These are phyloP conservation scores for Chaetomium olivaceum DNA, from an alignment of 2,329 filamentous ascomycete species.

Conservation along the genomic window DNA sequence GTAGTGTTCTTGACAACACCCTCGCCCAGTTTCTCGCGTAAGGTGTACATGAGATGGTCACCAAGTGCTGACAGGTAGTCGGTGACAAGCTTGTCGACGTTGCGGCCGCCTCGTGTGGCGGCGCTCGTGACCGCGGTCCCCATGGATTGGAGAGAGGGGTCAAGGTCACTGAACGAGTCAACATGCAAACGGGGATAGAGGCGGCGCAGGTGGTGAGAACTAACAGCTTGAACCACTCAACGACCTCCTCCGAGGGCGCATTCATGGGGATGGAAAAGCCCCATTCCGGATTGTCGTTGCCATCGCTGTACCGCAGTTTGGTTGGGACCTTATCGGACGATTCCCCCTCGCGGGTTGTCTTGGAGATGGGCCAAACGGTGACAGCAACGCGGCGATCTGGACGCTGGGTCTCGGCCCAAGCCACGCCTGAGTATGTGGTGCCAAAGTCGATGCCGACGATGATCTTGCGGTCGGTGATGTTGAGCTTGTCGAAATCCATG, in stretches of 20 bases:
- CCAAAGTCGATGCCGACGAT: conserved; percentile 58
- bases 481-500: conserved; percentile 43
- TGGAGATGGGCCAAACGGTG: conserved; percentile 48
- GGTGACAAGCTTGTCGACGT: conserved; percentile 45
- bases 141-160: conserved; percentile 41
- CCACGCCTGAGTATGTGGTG: conserved; percentile 58
- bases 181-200: not conserved
- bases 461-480: conserved; percentile 44
- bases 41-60: conserved; percentile 48
- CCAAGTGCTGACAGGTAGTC: conserved; percentile 53
- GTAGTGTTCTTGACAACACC: conserved; percentile 46
- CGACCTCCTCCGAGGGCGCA: conserved; percentile 42
- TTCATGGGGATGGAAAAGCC: conserved; percentile 50
- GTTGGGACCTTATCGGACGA: conserved; percentile 52
- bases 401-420: conserved; percentile 50
- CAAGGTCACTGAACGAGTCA: conserved; percentile 34
- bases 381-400: conserved; percentile 46
- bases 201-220: conserved; percentile 25
- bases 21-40: conserved; percentile 46
- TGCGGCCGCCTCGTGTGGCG: conserved; percentile 36
- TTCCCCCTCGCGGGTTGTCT: conserved; percentile 39
- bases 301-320: conserved; percentile 46
- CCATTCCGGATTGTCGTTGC: conserved; percentile 48
- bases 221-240: conserved; percentile 55
- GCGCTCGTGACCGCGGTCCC: conserved; percentile 36